These are phyloP conservation scores for Geranium brycei DNA, from an alignment of 345 rosid genomes.

Conservation along the genomic window DNA sequence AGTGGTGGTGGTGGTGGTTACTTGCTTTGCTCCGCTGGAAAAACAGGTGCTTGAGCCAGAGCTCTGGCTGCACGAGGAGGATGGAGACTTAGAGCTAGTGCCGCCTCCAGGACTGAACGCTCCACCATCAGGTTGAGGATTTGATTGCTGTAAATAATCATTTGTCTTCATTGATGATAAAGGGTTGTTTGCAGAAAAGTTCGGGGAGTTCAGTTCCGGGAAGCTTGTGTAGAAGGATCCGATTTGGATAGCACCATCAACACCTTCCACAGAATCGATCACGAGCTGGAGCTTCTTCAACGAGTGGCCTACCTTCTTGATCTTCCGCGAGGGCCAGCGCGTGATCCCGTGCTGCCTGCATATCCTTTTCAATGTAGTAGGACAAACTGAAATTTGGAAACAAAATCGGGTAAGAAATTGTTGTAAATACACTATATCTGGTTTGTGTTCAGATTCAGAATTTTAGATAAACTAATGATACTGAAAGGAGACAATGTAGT, in stretches of 20 bases:
- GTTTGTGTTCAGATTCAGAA: too few relatives aligned
- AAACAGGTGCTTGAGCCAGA: slow-evolving; percentile 59
- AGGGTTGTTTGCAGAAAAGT: slow-evolving; percentile 26
- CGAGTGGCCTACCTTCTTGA: slow-evolving; percentile 92
- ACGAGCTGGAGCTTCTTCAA: slow-evolving; percentile 82
- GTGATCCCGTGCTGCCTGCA: slow-evolving; percentile 88
- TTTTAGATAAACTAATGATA: too few relatives aligned
- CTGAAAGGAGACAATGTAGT: too few relatives aligned
- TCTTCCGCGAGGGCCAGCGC: slow-evolving; percentile 92
- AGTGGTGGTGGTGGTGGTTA: slow-evolving; percentile 12
- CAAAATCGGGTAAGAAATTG: slow-evolving; percentile 10
- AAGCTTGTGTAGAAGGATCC: slow-evolving; percentile 74
- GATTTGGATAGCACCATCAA: slow-evolving; percentile 61
- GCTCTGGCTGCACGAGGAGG: slow-evolving; percentile 69
- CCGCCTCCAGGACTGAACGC: slow-evolving; percentile 23
- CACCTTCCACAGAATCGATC: slow-evolving; percentile 87
- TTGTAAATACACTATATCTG: background rate
- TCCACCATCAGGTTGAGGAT: slow-evolving; percentile 24
- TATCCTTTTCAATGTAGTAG: slow-evolving; percentile 90
- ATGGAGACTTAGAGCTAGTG: slow-evolving; percentile 44
- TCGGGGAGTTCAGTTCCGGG: slow-evolving; percentile 69
- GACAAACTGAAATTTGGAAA: slow-evolving; percentile 62
- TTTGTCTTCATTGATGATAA: slow-evolving; percentile 20
- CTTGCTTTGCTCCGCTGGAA: slow-evolving; percentile 48
- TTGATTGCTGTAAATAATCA: slow-evolving; percentile 21